Evolutionary conservation across 192 early-diverging fungal genomes (phyloP), one percentile per base, ranked within the genome.

Genomic region (Linnemannia elongata): DNA sequence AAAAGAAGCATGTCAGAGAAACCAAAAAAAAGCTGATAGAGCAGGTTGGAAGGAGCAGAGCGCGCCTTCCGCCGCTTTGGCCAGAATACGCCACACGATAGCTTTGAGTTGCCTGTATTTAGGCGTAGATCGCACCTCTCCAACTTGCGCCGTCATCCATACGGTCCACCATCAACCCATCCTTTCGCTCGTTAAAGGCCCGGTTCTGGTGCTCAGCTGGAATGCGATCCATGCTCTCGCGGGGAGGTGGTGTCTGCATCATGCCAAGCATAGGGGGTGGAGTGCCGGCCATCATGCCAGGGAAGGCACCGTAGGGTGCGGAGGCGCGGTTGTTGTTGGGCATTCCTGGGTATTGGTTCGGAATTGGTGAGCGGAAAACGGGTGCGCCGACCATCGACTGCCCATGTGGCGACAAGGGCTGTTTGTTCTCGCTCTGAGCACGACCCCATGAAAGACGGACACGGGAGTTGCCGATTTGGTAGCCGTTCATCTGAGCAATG

Each of bases 401-500:
- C 3, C 73, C 79, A 81, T 87, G 85, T 45, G 85, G 79, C 24
- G 85, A 87, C 85, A 87, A 74, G 2, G 85, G 79, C 60, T 77
- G 82, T 72, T 87, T 87, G 68, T 80, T 81, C 45, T 90, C 90
- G 70, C 72, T 92, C 75, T 93, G 91, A 45, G 92, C 90, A 66
- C 92, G 83, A 4, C 92, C 92, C 92, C 92, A 93, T 12, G 91
- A 90, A 13, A 93, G 72, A 66, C 92, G 80, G 20, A 93, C 88
- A n/a, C 91, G 81, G 4, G 91, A 92, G 47, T 77, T 89, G 44
- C 97, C 97, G 77, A 99, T 94, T 69, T 93, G 90, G 83, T 94
- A 94, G 38, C 96, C 96, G 88, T 98, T 96, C 92, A 99, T 93
- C 72, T 96, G 93, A 60, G 93, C 91, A 83, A 99, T 97, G 36